These are phyloP conservation scores for Termitomyces eurrhizus DNA, from an alignment of 768 basidiomycete genomes.

Conservation along the genomic window DNA sequence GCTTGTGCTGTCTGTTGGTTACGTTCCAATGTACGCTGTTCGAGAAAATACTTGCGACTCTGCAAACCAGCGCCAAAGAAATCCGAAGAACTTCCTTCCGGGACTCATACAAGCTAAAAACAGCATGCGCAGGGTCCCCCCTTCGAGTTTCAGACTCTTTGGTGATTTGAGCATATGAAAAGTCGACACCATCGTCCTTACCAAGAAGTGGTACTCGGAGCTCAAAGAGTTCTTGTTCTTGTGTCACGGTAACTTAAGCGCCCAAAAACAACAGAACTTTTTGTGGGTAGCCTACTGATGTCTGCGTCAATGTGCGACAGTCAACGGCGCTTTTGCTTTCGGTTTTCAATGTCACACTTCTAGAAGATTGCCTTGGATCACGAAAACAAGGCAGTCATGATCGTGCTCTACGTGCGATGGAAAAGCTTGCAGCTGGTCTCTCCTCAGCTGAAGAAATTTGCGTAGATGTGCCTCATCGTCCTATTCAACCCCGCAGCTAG, in stretches of 20 bases:
- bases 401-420: conserved; percentile 19
- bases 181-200: conserved; percentile 15
- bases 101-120: conserved; percentile 21
- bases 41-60: neutral
- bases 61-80: neutral
- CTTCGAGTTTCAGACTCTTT: conserved; percentile 12
- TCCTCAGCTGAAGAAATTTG: conserved; percentile 3
- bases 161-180: conserved; percentile 3
- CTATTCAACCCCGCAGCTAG: conserved; percentile 2
- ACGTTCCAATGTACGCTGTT: conserved; percentile 17
- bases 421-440: conserved; percentile 7
- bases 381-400: conserved; percentile 23
- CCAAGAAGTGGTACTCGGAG: conserved; percentile 23
- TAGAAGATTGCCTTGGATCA: conserved; percentile 24
- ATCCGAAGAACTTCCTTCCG: conserved; percentile 11
- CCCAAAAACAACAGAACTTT: conserved; percentile 18
- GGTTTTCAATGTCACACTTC: conserved; percentile 17
- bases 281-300: conserved; percentile 20
- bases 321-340: conserved; percentile 18
- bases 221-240: conserved; percentile 24
- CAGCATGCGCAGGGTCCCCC: conserved; percentile 17
- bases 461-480: conserved; percentile 8
- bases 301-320: conserved; percentile 24
- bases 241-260: conserved; percentile 12
- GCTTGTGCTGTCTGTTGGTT: conserved; percentile 20